Evolutionary conservation across 2,329 filamentous ascomycete species (phyloP), one percentile per base, ranked within the genome.

Genomic region (Colletotrichum cereale): DNA sequence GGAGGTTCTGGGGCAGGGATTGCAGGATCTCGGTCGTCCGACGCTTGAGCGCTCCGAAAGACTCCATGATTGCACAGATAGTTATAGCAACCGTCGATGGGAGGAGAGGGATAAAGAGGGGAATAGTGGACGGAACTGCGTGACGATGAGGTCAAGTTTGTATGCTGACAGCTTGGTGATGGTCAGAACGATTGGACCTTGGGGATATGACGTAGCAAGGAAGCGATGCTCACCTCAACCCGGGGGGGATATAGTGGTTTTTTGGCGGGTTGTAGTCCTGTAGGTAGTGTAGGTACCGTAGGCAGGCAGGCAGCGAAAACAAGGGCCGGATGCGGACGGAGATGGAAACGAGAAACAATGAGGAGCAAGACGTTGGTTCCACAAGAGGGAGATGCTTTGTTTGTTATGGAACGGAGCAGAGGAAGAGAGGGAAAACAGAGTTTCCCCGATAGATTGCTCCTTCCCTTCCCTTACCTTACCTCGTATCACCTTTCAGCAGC

Each of bases 1-100:
- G 82, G 56, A 86, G 77, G 72, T 82, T 85, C 67, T 86, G 82
- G 36, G 87, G 85, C 34, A 87, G 79, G 66, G 85, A 86, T 73
- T 84, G 81, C 62, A 89, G 74, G 63, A 89, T 79, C 77, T 88
- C 86, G 73, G 85, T 86, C 38, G 87, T 86, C 73, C 87, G 87
- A 77, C 87, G 87, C 79, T 85, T 86, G 71, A 90, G 82, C 74
- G 84, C 79, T 53, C 81, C 80, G 76, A 89, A 87, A 60, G 85
- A 85, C 73, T 89, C 87, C 87, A 88, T 88, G 61, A 7, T 73
- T 60, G 63, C 44, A 31, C 26, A 24, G 36, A 42, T 36, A 21
- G 14, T 47, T 29, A 55, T 60, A 48, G 60, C 53, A 42, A 56
- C 64, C 29, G 31, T 58, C 38, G 58, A 18, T 34, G 31, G 21